These are phyloP conservation scores for Pythium graminicola DNA, from an alignment of 352 stramenopile species.

Conservation along the genomic window DNA sequence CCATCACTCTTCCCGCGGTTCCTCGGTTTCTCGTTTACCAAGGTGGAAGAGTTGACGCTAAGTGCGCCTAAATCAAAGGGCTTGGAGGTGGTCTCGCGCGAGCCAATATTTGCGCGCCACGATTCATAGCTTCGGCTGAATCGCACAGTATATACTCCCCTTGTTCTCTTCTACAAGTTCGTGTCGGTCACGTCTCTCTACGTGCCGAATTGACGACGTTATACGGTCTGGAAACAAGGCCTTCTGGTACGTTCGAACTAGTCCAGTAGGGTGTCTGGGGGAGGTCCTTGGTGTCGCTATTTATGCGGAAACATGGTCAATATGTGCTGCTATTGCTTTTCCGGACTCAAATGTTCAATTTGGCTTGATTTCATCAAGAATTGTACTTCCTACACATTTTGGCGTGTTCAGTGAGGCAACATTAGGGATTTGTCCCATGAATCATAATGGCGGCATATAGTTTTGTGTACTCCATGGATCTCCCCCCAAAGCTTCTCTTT, in stretches of 20 bases:
- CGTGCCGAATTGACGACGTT: constrained; percentile 14
- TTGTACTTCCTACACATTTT: constrained; percentile 11
- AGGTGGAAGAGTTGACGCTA: constrained; percentile 30
- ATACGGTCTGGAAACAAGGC: constrained; percentile 6
- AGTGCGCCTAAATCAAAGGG: constrained; percentile 22
- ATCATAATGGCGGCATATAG: constrained; percentile 8
- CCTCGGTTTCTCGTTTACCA: constrained; percentile 29
- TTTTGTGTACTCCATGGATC: background rate
- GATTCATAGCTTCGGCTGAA: constrained; percentile 3
- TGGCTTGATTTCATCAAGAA: constrained; percentile 18
- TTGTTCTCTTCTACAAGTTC: constrained; percentile 25
- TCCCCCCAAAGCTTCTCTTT: too few relatives aligned
- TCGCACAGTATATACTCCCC: constrained; percentile 21
- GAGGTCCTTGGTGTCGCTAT: constrained; percentile 8
- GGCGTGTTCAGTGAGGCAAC: constrained; percentile 10
- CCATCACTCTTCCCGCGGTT: constrained; percentile 33
- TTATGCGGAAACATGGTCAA: constrained; percentile 1
- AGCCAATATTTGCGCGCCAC: constrained; percentile 20
- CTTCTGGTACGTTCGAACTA: constrained; percentile 20
- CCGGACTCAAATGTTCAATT: constrained; percentile 12
- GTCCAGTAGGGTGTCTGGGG: background rate
- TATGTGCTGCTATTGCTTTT: constrained; percentile 3
- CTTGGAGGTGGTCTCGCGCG: constrained; percentile 20
- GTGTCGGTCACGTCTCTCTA: constrained; percentile 14
- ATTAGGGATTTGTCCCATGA: constrained; percentile 11